Evolutionary conservation across 2,329 filamentous ascomycete genomes (phyloP).

Genomic region (Trichoderma hamatum): DNA sequence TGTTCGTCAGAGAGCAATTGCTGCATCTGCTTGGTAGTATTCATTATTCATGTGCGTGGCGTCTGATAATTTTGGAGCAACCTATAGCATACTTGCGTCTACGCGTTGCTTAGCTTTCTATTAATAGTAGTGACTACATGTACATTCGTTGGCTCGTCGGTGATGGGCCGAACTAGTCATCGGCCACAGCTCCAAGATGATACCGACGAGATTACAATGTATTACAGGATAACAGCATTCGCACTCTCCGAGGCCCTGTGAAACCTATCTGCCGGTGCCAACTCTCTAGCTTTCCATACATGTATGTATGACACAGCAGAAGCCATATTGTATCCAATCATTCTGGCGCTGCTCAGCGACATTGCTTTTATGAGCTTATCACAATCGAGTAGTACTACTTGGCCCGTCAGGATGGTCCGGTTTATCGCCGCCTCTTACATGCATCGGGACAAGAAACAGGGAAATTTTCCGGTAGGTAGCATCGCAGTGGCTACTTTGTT

Average conservation of each 20-base stretch:
- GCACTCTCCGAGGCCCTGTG: not conserved
- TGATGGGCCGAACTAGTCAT: not conserved
- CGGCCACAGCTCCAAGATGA: not conserved
- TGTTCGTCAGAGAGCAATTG: not conserved
- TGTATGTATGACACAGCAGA: too few relatives aligned
- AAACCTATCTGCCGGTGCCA: not conserved
- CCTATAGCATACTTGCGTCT: not conserved
- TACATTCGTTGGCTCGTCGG: not conserved
- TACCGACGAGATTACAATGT: not conserved
- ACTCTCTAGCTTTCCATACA: too few relatives aligned
- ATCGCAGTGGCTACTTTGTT: not conserved
- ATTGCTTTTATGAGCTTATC: not conserved
- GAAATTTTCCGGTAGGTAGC: not conserved
- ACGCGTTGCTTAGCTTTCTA: not conserved
- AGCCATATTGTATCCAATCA: not conserved
- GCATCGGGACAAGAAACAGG: not conserved
- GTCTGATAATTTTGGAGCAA: not conserved
- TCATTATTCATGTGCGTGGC: not conserved
- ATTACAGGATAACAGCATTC: not conserved
- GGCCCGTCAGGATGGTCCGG: not conserved
- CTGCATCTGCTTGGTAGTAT: not conserved
- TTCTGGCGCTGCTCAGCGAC: too few relatives aligned
- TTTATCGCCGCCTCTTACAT: not conserved
- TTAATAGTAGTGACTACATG: not conserved
- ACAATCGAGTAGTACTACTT: not conserved